Evolutionary conservation across 2,329 filamentous ascomycete species (phyloP), one percentile per base, ranked within the genome.

Genomic region (Colletotrichum destructivum): DNA sequence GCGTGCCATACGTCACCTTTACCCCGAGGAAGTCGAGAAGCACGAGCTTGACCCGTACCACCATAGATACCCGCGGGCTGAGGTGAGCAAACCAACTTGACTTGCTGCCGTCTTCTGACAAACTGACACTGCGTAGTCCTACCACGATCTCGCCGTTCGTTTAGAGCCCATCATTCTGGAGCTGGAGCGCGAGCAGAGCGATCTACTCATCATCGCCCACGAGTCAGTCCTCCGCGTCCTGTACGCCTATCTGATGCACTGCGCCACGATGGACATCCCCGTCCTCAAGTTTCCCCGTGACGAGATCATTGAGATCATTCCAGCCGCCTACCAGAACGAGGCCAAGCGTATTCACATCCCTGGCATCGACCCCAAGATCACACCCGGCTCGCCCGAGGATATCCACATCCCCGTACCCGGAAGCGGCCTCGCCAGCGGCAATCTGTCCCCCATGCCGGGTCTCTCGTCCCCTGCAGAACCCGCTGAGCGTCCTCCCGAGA

Each of bases 281-380:
- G 93, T 92, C 76, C 89, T 99, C 73, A 93, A 94, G 75, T 99
- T 99, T 78, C 96, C 96, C 4, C 93, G 96, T 54, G 93, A 99
- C 79, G 95, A 99, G 81, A 98, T 99, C 79, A 98, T 99, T 76
- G 96, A 99, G 86, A 98, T 99, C 79, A 97, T 98, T 71, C 97
- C 96, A 3, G 95, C 96, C 21, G 96, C 94, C 42, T 99, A 99
- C 83, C 96, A 98, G 84, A 99, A 99, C 79, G 93, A 96, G 81
- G 94, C 96, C 23, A 96, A 94, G 81, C 91, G 95, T 69, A 95
- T 99, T 77, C 91, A 93, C 76, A 97, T 99, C 74, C 93, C 94
- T 6, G 88, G 88, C 4, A 81, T 90, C 35, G 87, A 90, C 70
- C 87, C 89, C 15, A 87, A 89, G 61, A 91, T 95, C 62, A 89